phyloP scores from a whole-genome alignment of 2,329 filamentous ascomycete genomes.

The Verticillium albo-atrum region DNA sequence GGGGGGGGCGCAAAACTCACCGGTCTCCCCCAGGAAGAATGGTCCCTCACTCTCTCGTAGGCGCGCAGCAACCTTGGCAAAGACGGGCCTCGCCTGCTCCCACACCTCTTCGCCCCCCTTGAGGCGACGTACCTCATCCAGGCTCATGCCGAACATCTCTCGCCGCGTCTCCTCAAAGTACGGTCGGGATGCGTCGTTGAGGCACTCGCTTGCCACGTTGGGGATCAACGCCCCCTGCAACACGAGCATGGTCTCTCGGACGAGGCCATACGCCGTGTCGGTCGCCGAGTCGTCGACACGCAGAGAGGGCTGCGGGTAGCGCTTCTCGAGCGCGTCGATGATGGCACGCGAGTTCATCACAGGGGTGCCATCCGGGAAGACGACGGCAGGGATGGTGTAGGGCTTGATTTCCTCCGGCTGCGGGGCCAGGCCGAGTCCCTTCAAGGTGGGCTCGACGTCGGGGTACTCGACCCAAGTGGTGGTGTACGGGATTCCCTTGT shows the following conservation, averaged over 20 bases:
- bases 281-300: conserved; percentile 51
- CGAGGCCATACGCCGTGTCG: conserved; percentile 34
- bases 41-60: conserved; percentile 56
- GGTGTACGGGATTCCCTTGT: conserved; percentile 61
- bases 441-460: conserved; percentile 52
- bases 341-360: conserved; percentile 63
- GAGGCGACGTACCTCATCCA: conserved; percentile 43
- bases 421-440: conserved; percentile 37
- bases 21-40: conserved; percentile 53
- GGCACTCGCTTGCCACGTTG: conserved; percentile 41
- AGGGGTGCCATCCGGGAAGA: conserved; percentile 50
- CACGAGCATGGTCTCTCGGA: conserved; percentile 23
- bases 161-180: conserved; percentile 55
- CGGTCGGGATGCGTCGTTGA: conserved; percentile 43
- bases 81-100: conserved; percentile 31
- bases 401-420: conserved; percentile 30
- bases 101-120: conserved; percentile 47
- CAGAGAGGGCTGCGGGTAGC: conserved; percentile 53
- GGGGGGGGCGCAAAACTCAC: no score
- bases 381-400: conserved; percentile 54
- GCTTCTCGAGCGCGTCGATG: conserved; percentile 51
- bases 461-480: conserved; percentile 69
- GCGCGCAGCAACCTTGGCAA: conserved; percentile 34
- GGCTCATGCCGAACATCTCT: conserved; percentile 42
- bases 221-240: conserved; percentile 40